phyloP scores from a whole-genome alignment of 345 rosid species.

The Geranium rotundifolium region DNA sequence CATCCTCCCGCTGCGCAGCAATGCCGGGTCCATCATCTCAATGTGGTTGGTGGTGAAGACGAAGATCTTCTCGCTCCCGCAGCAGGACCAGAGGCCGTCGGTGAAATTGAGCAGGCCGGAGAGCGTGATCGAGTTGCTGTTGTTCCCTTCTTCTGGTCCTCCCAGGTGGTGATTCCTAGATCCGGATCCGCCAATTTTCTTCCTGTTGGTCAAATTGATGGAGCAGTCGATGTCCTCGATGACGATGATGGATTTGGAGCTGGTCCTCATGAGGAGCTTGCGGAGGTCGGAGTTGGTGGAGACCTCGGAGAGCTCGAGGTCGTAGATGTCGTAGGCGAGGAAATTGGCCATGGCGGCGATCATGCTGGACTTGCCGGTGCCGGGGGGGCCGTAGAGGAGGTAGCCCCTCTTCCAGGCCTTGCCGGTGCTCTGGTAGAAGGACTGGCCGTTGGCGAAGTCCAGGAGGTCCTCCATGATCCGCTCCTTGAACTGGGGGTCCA shows the following conservation, averaged over 20 bases:
- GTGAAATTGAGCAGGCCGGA: constrained; percentile 91
- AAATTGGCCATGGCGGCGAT: constrained; percentile 95
- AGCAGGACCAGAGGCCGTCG: constrained; percentile 95
- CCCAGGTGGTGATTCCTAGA: constrained; percentile 24
- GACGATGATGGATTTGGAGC: constrained; percentile 82
- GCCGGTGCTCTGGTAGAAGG: constrained; percentile 78
- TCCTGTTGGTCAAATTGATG: constrained; percentile 52
- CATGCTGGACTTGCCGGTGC: constrained; percentile 95
- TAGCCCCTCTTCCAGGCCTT: constrained; percentile 95
- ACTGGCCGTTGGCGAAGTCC: constrained; percentile 52
- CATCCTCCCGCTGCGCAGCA: constrained; percentile 89
- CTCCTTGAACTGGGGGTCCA: constrained; percentile 57
- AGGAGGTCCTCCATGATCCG: constrained; percentile 62
- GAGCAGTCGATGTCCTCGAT: constrained; percentile 95
- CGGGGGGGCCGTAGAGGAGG: constrained; percentile 82
- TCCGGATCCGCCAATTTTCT: constrained; percentile 18
- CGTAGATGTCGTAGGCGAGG: constrained; percentile 85
- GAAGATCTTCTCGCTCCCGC: constrained; percentile 93
- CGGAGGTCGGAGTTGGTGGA: constrained; percentile 79
- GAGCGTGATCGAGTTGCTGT: constrained; percentile 56
- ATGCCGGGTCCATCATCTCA: constrained; percentile 84
- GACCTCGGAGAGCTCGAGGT: constrained; percentile 90
- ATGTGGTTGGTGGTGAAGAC: constrained; percentile 90
- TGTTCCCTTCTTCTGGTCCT: constrained; percentile 19
- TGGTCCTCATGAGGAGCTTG: constrained; percentile 77